Base-by-base conservation (phyloP, 768 basidiomycete species). In the Cubamyces lactineus region DNA sequence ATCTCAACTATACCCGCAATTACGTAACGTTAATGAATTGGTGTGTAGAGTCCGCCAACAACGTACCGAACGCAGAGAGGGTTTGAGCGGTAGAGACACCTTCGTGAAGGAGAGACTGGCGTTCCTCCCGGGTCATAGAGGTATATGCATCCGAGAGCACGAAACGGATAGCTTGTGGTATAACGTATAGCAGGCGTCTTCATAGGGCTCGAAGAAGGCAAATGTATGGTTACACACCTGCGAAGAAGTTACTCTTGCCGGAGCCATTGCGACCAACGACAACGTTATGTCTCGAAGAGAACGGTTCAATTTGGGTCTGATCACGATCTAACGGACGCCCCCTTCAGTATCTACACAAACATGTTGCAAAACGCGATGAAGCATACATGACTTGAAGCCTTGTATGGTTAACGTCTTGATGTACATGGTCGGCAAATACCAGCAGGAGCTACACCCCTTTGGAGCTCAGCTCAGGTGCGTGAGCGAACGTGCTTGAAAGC, bases 241-340 rank as follows among this genome's bases (percentile, higher is more conserved):
- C 88, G 75, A 99, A 99, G 82, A 99, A 98, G 74, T 98, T 99
- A 70, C 92, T 95, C 81, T 99, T 99, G 53, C 97, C 97, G 6
- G 92, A 94, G 13, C 97, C 97, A 83, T 99, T 98, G 45, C 97
- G 79, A 15, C 97, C 96, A 8, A 98, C 96, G 9, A 98, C 94
- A 12, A 98, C 95, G 76, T 98, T 98, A 72, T 97, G 94, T 51
- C 82, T 87, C 0, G 95, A 86, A 21, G 89, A 92, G 77, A 99
- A 99, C 0, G 96, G 96, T 67, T 98, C 96, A 61, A 97, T 93
- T 68, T 91, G 88, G 0, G 89, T 93, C 71, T 94, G 91, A 79
- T 94, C 92, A 63, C 90, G 85, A 72, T 93, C 90, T 92, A 67
- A 21, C 42, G 57, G 56, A 24, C n/a, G 49, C 13, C 49, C 17